Conservation (phyloP, 805 yeast genomes). For the Candida khao-thaluensis region DNA sequence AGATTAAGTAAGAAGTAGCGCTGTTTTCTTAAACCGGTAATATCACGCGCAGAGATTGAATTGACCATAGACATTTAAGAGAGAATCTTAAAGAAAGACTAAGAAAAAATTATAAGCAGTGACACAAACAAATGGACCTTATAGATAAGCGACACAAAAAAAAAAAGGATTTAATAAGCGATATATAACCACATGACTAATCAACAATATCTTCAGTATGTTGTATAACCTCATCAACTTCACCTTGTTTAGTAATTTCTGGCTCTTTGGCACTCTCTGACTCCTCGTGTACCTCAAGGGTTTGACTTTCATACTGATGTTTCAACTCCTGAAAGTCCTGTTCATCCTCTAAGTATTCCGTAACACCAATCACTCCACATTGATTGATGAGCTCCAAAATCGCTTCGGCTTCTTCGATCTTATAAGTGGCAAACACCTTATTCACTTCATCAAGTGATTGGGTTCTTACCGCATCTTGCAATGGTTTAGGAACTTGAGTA, state of each 20-base stretch:
- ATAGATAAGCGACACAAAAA: no score
- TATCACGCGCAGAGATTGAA: no score
- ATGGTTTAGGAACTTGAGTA: conserved; percentile 51
- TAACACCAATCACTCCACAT: conserved; percentile 81
- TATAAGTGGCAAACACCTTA: conserved; percentile 70
- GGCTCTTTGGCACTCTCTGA: no score
- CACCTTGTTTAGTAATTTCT: no score
- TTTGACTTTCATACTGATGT: conserved; percentile 40
- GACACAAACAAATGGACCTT: no score
- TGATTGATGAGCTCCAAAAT: conserved; percentile 72
- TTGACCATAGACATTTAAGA: no score
- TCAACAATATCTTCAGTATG: conserved; percentile 25
- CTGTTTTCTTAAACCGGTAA: no score
- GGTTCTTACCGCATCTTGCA: conserved; percentile 77
- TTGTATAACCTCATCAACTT: conserved; percentile 7
- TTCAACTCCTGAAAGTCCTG: conserved; percentile 58
- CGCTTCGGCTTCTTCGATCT: conserved; percentile 75
- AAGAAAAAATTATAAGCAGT: no score
- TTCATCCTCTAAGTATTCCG: conserved; percentile 72
- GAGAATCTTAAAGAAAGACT: no score
- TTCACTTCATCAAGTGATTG: conserved; percentile 75
- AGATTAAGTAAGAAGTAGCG: conserved; percentile 33
- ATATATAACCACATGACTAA: conserved; percentile 9
- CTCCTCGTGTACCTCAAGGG: conserved; percentile 7
- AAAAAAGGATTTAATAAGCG: neutral